phyloP scores from a whole-genome alignment of 352 stramenopile species.

The Globisporangium orthogonon region DNA sequence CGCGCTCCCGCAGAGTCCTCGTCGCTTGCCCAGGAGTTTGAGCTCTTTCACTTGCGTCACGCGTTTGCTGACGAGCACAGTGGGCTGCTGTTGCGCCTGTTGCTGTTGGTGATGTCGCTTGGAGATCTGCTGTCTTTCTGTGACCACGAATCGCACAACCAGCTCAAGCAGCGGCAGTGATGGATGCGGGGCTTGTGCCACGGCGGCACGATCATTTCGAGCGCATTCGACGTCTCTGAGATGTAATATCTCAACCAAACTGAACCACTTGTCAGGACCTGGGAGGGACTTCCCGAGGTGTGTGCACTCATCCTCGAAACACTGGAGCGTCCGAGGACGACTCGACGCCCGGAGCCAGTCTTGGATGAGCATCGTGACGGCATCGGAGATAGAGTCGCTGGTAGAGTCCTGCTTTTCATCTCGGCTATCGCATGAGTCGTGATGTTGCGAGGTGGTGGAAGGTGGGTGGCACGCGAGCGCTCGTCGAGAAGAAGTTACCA shows the following conservation, averaged over 20 bases:
- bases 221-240: not conserved
- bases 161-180: conserved; percentile 13
- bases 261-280: conserved; percentile 18
- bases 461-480: not conserved
- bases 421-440: not conserved
- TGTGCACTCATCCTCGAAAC: conserved; percentile 32
- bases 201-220: not conserved
- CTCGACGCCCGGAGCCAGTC: conserved; percentile 36
- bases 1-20: conserved; percentile 10
- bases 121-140: not conserved
- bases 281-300: conserved; percentile 15
- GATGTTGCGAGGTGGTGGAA: too few relatives aligned
- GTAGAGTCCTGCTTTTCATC: conserved; percentile 6
- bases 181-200: not conserved
- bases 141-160: conserved; percentile 9
- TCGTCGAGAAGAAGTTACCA: not conserved
- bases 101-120: conserved; percentile 15
- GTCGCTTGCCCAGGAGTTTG: conserved; percentile 21
- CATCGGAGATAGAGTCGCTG: not conserved
- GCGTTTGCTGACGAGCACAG: conserved; percentile 35
- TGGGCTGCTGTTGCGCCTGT: conserved; percentile 21
- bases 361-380: conserved; percentile 32
- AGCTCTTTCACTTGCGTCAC: conserved; percentile 13
- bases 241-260: conserved; percentile 16
- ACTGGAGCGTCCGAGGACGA: conserved; percentile 25